Base-by-base conservation (phyloP, 2,329 filamentous ascomycete genomes). In the Elsinoe necatrix region DNA sequence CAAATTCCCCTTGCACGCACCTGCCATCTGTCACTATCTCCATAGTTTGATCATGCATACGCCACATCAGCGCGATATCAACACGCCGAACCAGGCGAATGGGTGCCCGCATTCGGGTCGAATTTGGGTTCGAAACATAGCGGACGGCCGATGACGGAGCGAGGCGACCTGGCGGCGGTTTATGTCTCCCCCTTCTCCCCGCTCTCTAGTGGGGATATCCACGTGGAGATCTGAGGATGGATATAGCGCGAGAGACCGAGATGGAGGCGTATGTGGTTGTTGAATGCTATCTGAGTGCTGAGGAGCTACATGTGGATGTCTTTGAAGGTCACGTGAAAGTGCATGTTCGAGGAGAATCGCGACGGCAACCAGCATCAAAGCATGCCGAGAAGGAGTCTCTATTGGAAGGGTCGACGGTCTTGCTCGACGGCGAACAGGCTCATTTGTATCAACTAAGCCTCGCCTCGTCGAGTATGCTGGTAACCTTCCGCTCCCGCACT, bases 1-100 rank as follows among this genome's bases (percentile, higher is more conserved):
- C 48, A 37, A 52, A 52, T 52, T 52, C 45, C 25, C 25, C 2
- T 31, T 31, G 18, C 27, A 48, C 45, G 45, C 25, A 7, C 48
- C 11, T 39, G 48, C n/a, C 34, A 21, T 25, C 48, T 20, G 16
- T 37, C 18, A 37, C 48, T 4, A n/a, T 6, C 2, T 2, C 29
- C 21, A 18, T 9, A 12, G 4, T 21, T 20, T 11, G 41, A 43
- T 7, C 18, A 11, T 3, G 41, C 41, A 43, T 42, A n/a, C 39
- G 39, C 16, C 20, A 16, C 39, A 21, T 20, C n/a, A n/a, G n/a
- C 48, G 48, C 48, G 29, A 37, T 23, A 52, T 52, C 48, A 39
- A 52, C 25, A 23, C 21, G 18, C 48, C 48, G 48, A 52, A n/a
- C 31, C 16, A 39, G 4, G 48, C 48, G 48, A 35, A 23, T 9